These are phyloP conservation scores for Paraglomus occultum DNA, from an alignment of 192 early-diverging fungal species.

Conservation along the genomic window DNA sequence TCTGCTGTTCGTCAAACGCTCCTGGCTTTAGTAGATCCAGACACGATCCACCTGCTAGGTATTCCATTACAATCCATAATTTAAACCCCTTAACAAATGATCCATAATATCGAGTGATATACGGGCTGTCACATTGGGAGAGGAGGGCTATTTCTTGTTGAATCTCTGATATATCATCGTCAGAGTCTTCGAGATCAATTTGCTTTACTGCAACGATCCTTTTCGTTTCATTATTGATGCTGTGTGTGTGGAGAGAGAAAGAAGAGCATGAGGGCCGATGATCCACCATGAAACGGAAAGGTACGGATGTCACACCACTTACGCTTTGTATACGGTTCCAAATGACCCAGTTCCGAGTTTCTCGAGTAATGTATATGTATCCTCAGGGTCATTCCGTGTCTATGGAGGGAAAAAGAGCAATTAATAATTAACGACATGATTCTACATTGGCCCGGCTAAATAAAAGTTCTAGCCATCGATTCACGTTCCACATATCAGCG, in stretches of 20 bases:
- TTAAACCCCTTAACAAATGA: conserved; percentile 50
- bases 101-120: conserved; percentile 49
- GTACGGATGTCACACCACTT: conserved; percentile 32
- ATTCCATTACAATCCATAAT: conserved; percentile 58
- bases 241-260: conserved; percentile 18
- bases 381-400: conserved; percentile 42
- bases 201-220: conserved; percentile 49
- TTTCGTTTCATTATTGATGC: conserved; percentile 49
- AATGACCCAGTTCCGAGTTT: conserved; percentile 54
- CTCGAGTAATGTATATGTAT: conserved; percentile 47
- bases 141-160: conserved; percentile 52
- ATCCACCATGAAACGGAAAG: neutral
- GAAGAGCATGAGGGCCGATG: neutral
- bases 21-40: conserved; percentile 50
- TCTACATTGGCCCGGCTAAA: too few species aligned
- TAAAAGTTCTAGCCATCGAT: too few species aligned
- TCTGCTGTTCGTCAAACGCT: conserved; percentile 44
- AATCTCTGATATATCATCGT: conserved; percentile 53
- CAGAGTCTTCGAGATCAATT: conserved; percentile 50
- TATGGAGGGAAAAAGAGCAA: conserved; percentile 8
- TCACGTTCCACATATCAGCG: too few species aligned
- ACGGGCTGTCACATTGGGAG: conserved; percentile 48
- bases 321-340: conserved; percentile 57
- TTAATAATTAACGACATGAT: too few species aligned
- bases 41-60: conserved; percentile 50